Base-by-base conservation (phyloP, 75 land plant genomes). In the Chamaecyparis obtusa region DNA sequence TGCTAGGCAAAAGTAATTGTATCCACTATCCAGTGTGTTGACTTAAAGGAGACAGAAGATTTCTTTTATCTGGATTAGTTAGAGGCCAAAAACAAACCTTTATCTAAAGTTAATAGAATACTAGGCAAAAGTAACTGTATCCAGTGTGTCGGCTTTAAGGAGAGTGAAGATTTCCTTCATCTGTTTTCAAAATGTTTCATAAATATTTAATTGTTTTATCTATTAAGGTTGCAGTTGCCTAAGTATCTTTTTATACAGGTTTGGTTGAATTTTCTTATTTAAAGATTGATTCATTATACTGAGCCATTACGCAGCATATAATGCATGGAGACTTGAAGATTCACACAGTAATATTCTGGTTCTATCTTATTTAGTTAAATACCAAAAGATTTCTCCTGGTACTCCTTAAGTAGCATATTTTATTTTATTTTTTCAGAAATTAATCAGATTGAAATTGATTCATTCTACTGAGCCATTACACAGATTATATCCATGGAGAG, bases 201-300 rank as follows among this genome's bases (percentile, higher is more conserved):
- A 21, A 46, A 81, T 19, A 81, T 11, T 46, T n/a, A 7, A 24
- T 81, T 43, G 83, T 0, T 81, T 44, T 81, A n/a, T n/a, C n/a
- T 44, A 46, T 81, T 43, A 84, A 86, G 43, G 32, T 37, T 39
- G 32, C 48, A 37, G 86, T 24, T 43, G 16, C 1, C 43, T 17
- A 21, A 10, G 15, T 87, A 32, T 87, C 84, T 0, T 33, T 60
- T 83, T 80, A 84, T 48, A 78, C 92, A 96, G 99, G 99, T 36
- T 84, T 92, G 91, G 97, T 91, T 74, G 96, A 48, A 48, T 48
- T 48, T 44, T 48, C 49, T 48, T 48, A 48, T 48, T 9, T 48
- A 10, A 48, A 9, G 9, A 48, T 3, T 48, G 49, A 48, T 48
- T 48, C 49, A 48, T 48, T 48, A 8, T 44, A 44, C 9, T 44